Base-by-base conservation (phyloP, 1,284 basidiomycete species). In the Pholiota adiposa region DNA sequence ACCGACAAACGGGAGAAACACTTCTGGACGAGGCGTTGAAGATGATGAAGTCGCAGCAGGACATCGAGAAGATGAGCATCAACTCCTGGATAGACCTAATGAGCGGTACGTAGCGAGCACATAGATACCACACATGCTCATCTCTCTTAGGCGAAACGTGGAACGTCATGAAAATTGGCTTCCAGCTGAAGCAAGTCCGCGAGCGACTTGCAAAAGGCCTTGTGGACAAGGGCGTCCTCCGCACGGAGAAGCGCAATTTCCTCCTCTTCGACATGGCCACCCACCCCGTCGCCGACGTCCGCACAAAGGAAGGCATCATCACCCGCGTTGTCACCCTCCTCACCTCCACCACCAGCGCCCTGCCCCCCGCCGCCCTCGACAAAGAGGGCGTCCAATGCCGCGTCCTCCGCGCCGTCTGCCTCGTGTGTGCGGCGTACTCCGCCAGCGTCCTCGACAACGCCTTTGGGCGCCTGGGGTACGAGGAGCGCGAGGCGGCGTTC, bases 91-190 rank as follows among this genome's bases (percentile, higher is more conserved):
- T 98, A 51, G 96, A 98, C 73, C 80, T 98, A 33, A 82, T 98
- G 72, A 93, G 90, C 66, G 96, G 95, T 96, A 72, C 69, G 89
- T 79, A 29, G 48, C 41, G 18, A 23, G 4, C 31, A 38, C n/a
- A 27, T 40, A 33, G 12, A 18, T 25, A 38, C 50, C 19, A 4
- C 23, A 4, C 36, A 8, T 6, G 31, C 41, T 49, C 1, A 38
- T 19, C 19, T 2, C 16, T 7, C 14, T 50, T 70, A 97, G 95
- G 95, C 63, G 96, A 98, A 79, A 98, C 96, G 54, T 98, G 96
- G 96, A 97, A 98, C 73, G 94, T 97, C 5, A 94, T 97, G 89
- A 97, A 97, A 78, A 97, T 97, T 59, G 95, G 95, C 27, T 98
- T 95, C 77, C 96, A 98, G 75, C 87, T 98, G 53, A 98, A 98